These are phyloP conservation scores for Aspergillus saccharolyticus DNA, from an alignment of 495 filamentous ascomycete genomes.

Conservation along the genomic window DNA sequence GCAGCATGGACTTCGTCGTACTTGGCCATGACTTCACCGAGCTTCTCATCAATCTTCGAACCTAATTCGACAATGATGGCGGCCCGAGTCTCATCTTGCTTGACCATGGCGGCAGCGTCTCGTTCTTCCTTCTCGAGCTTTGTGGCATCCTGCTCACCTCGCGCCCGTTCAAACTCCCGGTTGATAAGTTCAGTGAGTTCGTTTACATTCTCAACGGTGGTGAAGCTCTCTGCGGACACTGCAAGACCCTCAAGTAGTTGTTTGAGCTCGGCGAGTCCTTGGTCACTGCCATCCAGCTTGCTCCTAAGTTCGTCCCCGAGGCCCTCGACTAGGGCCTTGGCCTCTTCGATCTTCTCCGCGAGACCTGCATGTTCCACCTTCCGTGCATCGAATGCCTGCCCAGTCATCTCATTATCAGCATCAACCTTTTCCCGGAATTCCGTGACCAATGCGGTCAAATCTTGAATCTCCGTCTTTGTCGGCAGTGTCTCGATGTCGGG, in stretches of 20 bases:
- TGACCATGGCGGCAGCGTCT: conserved; percentile 63
- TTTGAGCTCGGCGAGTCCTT: conserved; percentile 50
- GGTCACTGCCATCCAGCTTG: conserved; percentile 53
- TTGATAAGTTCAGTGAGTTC: conserved; percentile 76
- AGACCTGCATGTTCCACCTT: conserved; percentile 58
- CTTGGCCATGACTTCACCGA: conserved; percentile 69
- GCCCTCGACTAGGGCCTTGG: conserved; percentile 51
- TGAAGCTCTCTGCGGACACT: conserved; percentile 54
- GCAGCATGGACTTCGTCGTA: conserved; percentile 74
- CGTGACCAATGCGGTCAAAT: conserved; percentile 61
- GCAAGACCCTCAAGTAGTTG: conserved; percentile 59
- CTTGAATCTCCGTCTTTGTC: conserved; percentile 56
- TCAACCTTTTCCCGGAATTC: conserved; percentile 68
- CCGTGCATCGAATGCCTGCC: conserved; percentile 74
- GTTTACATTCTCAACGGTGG: conserved; percentile 62
- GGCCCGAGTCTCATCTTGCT: conserved; percentile 57
- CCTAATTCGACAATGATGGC: conserved; percentile 53
- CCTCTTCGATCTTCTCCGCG: conserved; percentile 53
- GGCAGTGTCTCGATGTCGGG: conserved; percentile 60
- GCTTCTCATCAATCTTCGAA: conserved; percentile 71
- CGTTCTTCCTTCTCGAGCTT: conserved; percentile 75
- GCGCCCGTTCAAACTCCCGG: conserved; percentile 73
- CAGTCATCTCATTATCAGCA: conserved; percentile 63
- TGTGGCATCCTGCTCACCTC: conserved; percentile 59
- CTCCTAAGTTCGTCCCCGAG: conserved; percentile 63